These are phyloP conservation scores for Olyra latifolia DNA, from an alignment of 176 grass and related monocot genomes.

Conservation along the genomic window DNA sequence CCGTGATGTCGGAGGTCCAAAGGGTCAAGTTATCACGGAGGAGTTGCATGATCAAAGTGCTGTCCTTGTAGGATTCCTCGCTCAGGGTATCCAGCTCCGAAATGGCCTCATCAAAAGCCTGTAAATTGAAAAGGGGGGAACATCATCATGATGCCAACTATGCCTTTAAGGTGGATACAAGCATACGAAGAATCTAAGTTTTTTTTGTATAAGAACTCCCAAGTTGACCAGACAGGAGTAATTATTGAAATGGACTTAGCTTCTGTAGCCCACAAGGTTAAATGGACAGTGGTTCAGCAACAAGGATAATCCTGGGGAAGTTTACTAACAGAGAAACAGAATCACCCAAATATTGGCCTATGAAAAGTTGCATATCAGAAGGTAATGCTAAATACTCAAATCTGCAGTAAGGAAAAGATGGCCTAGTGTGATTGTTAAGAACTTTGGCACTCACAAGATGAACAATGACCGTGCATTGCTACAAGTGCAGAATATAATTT, in stretches of 20 bases:
- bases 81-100: conserved; percentile 86
- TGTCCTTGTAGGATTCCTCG: conserved; percentile 93
- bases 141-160: conserved; percentile 21
- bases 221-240: background rate
- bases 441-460: background rate
- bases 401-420: background rate
- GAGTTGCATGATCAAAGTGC: conserved; percentile 88
- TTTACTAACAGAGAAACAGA: background rate
- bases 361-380: background rate
- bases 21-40: conserved; percentile 89
- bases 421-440: background rate
- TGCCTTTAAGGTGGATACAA: background rate
- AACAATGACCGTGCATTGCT: background rate
- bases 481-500: background rate
- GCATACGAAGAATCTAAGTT: background rate
- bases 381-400: background rate
- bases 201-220: background rate
- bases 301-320: background rate
- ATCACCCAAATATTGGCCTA: background rate
- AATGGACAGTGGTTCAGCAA: background rate
- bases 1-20: conserved; percentile 80
- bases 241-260: conserved; percentile 11
- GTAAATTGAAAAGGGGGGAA: background rate
- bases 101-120: conserved; percentile 93
- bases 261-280: background rate